Evolutionary conservation across 495 filamentous ascomycete genomes (phyloP), one percentile per base, ranked within the genome.

Genomic region (Daldinia decipiens): DNA sequence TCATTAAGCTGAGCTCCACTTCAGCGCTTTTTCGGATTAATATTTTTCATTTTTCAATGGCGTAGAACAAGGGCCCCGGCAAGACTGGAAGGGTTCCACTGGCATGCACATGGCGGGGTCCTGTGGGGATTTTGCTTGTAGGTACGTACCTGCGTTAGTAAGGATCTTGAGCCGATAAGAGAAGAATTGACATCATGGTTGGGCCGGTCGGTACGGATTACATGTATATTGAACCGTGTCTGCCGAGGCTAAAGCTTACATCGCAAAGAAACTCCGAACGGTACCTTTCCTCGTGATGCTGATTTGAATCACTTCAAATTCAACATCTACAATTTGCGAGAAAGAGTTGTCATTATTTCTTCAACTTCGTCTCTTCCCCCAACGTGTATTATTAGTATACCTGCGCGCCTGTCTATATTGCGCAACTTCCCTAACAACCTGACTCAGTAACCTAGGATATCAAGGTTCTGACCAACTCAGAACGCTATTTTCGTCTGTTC

Each of bases 201-300:
- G 55, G 51, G 60, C 45, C 31, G n/a, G 47, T 59, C 60, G 50
- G 36, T 59, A n/a, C n/a, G n/a, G n/a, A n/a, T n/a, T n/a, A n/a
- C n/a, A n/a, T n/a, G n/a, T n/a, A 52, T 47, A 21, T 53, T 53
- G 21, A 21, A 24, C 50, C 50, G 24, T 53, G 43, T 32, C 65
- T 68, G 65, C 70, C 65, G 70, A 73, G 70, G 70, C 70, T 68
- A 72, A 61, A 71, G 52, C 62, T 71, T 59, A 64, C 53, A 36
- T 56, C 53, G 62, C 29, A 32, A 65, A 40, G 17, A 32, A 21
- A 57, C 15, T 13, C 53, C 27, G 56, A 38, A 19, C 27, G 34
- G 29, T 54, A 39, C 17, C 8, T 19, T 53, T 17, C 59, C 61
- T 57, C 59, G 70, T 73, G 73, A 70, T 40, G 59, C 56, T 53